These are phyloP conservation scores for Madurella mycetomatis DNA, from an alignment of 2,329 filamentous ascomycete species.

Conservation along the genomic window DNA sequence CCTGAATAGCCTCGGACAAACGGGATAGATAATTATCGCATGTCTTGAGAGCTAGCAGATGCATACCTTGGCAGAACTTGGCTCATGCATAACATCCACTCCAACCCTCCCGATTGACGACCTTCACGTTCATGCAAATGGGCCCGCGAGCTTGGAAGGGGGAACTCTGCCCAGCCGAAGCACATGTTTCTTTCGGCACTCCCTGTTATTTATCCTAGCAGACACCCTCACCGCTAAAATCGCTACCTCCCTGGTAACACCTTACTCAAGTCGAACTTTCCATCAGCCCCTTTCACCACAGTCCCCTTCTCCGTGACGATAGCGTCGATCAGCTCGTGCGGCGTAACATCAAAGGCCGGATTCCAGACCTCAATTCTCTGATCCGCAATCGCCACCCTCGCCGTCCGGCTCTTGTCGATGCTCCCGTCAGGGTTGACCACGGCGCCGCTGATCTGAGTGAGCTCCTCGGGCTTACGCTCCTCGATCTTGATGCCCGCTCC, in stretches of 20 bases:
- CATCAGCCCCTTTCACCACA: constrained; percentile 69
- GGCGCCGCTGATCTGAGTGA: constrained; percentile 80
- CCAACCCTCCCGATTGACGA: no score
- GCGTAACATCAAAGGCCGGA: constrained; percentile 93
- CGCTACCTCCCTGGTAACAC: constrained; percentile 55
- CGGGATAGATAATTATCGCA: no score
- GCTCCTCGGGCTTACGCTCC: constrained; percentile 73
- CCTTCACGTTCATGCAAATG: no score
- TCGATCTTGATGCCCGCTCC: constrained; percentile 86
- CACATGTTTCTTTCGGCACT: not conserved
- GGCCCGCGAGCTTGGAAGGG: no score
- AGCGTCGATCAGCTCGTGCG: constrained; percentile 81
- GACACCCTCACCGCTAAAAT: constrained; percentile 18
- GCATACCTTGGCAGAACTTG: no score
- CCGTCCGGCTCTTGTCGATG: constrained; percentile 59
- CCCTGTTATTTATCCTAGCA: no score
- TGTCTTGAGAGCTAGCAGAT: no score
- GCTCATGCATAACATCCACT: no score
- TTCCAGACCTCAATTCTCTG: constrained; percentile 88
- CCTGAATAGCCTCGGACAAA: no score
- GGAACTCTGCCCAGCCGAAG: no score
- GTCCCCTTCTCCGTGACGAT: constrained; percentile 91
- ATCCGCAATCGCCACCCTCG: constrained; percentile 74
- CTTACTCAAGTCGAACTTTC: constrained; percentile 61
- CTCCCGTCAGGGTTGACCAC: constrained; percentile 59